Evolutionary conservation across 352 stramenopile genomes (phyloP), one percentile per base, ranked within the genome.

Genomic region (Phytophthora sansomeana): DNA sequence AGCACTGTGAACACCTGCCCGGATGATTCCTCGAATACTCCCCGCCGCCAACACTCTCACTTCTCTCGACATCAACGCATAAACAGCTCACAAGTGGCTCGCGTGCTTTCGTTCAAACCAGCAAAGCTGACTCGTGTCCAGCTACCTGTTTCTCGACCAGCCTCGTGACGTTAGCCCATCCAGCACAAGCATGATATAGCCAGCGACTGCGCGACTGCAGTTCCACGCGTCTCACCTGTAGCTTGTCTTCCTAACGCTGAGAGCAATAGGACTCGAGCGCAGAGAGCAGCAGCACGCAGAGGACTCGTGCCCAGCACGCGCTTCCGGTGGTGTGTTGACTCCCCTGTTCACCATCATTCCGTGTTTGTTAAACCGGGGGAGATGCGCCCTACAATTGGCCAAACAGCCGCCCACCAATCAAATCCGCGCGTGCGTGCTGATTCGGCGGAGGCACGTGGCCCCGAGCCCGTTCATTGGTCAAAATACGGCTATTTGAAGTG

Each of bases 371-470:
- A 69, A 69, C 59, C 8, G 29, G 26, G 30, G 39, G 30, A 5
- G 13, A 36, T 47, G 33, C 36, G 35, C 39, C 36, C 35, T 17
- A 32, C 39, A 67, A 26, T 58, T 67, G 58, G 58, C 38, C 58
- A 66, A 66, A 59, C 44, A 21, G 14, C 3, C 6, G 10, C 36
- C 43, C 35, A 19, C 60, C 60, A 69, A 69, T 63, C 43, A 16
- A 17, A n/a, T 9, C 21, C 0, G 3, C 2, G 6, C n/a, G 41
- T 1, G 19, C 5, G 21, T 26, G 17, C 17, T 60, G 47, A 70
- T 70, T 70, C 30, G 63, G 19, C 21, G 5, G 32, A 56, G 63
- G 36, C 63, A 65, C 63, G 63, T 17, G 60, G 14, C 59, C 5
- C n/a, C 7, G 0, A 0, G 0, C 1, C 6, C 2, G 19, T 21